Evolutionary conservation across 148 eudicot species (phyloP), one percentile per base, ranked within the genome.

Genomic region (Pouteria glomerata): DNA sequence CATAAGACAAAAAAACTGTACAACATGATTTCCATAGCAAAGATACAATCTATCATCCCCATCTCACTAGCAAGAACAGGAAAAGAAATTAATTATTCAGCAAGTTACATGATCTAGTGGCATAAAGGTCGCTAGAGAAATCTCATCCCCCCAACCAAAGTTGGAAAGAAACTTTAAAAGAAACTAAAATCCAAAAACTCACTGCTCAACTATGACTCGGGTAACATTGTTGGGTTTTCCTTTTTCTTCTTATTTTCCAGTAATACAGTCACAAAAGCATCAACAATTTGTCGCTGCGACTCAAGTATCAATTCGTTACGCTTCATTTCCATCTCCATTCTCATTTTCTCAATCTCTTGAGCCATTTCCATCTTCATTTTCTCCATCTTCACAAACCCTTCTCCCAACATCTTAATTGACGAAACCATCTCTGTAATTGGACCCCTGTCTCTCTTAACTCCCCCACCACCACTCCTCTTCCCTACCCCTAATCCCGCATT

Each of bases 241-340:
- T 71, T 80, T 45, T 71, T 72, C 7, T 18, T 45, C 21, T 76
- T 68, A 29, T 45, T 72, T 75, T 56, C 82, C 61, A 60, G 29
- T 3, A 79, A 79, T 0, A 78, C 88, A 56, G 82, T 86, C 37
- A 85, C 81, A 62, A 94, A 87, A 1, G 97, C 88, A 57, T 94
- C 88, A 13, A 94, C 82, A 60, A 94, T 82, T 59, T 80, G 82
- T 53, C 83, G 92, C 76, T 94, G 97, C 1, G 91, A 89, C 61
- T 94, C 89, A 1, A 90, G 86, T 18, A 90, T 75, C 92, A 89
- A 76, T 76, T 87, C 80, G 10, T 89, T 89, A 8, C 96, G 79
- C 79, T 89, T 91, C 95, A 94, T 76, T 83, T 94, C 98, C 89
- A 79, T 89, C 63, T 94, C 95, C 88, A 91, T 87, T 57, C 95